Evolutionary conservation across 768 basidiomycete genomes (phyloP).

Genomic region (Favolaschia claudopus): DNA sequence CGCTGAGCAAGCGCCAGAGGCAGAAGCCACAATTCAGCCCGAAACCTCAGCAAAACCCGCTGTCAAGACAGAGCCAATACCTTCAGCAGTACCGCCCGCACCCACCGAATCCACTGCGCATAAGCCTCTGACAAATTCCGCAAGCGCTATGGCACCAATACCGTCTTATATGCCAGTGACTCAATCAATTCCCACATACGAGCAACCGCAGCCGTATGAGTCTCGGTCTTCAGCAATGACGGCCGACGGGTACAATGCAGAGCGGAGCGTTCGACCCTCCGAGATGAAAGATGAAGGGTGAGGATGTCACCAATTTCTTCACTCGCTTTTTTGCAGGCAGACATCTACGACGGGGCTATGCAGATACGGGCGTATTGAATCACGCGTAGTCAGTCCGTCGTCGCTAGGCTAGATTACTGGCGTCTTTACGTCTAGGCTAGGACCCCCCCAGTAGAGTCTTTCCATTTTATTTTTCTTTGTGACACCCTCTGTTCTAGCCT

Average conservation of each 20-base stretch:
- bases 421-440: conserved; percentile 69
- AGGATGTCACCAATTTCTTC: conserved; percentile 49
- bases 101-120: conserved; percentile 15
- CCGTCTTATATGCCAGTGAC: conserved; percentile 44
- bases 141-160: conserved; percentile 24
- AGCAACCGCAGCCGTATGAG: conserved; percentile 65
- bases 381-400: conserved; percentile 51
- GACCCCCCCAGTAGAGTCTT: conserved; percentile 80
- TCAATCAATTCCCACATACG: conserved; percentile 83
- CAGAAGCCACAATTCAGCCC: conserved; percentile 34
- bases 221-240: conserved; percentile 50
- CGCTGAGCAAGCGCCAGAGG: conserved; percentile 52
- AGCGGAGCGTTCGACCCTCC: conserved; percentile 78
- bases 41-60: conserved; percentile 29
- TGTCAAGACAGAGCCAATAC: conserved; percentile 30
- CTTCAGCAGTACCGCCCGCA: conserved; percentile 11
- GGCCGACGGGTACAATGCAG: conserved; percentile 54
- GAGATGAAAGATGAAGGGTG: conserved; percentile 99
- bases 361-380: conserved; percentile 26
- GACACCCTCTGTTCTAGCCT: conserved; percentile 72
- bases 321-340: neutral
- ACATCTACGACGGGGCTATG: conserved; percentile 19
- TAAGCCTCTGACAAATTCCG: conserved; percentile 17
- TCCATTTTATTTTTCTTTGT: conserved; percentile 62
- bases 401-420: conserved; percentile 58